These are phyloP conservation scores for Achlya hypogyna DNA, from an alignment of 352 stramenopile genomes.

Conservation along the genomic window DNA sequence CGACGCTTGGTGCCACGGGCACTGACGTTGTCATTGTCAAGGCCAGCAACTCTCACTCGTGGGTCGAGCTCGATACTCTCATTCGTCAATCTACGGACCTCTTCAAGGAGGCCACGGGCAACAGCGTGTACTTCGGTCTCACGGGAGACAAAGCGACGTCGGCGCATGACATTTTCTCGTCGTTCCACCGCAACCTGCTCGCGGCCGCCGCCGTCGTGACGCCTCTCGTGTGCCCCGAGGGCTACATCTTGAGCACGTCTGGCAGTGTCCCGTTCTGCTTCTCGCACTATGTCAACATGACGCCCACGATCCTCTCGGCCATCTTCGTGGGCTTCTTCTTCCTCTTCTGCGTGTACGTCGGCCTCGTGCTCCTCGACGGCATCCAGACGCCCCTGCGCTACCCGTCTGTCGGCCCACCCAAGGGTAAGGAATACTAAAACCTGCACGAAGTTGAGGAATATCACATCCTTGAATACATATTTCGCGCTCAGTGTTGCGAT, in stretches of 20 bases:
- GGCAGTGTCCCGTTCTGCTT: slow-evolving; percentile 72
- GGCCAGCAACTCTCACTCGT: slow-evolving; percentile 27
- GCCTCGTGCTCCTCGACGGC: slow-evolving; percentile 50
- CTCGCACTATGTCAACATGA: slow-evolving; percentile 78
- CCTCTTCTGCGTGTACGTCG: slow-evolving; percentile 66
- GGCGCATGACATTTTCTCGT: slow-evolving; percentile 27
- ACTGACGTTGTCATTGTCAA: slow-evolving; percentile 58
- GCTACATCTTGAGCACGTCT: slow-evolving; percentile 47
- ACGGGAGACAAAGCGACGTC: slow-evolving; percentile 39
- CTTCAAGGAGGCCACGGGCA: slow-evolving; percentile 29
- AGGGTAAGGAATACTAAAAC: slow-evolving; percentile 77
- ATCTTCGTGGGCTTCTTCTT: slow-evolving; percentile 75
- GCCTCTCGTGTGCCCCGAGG: slow-evolving; percentile 45
- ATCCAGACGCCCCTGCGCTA: slow-evolving; percentile 73
- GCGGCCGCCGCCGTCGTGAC: slow-evolving; percentile 18
- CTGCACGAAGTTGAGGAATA: background rate
- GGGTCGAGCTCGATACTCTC: slow-evolving; percentile 32
- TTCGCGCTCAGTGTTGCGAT: slow-evolving; percentile 22
- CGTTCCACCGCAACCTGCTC: slow-evolving; percentile 23
- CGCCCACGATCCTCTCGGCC: slow-evolving; percentile 59
- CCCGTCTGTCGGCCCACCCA: slow-evolving; percentile 56
- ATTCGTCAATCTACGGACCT: slow-evolving; percentile 34
- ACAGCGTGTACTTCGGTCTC: slow-evolving; percentile 49
- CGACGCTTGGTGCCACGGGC: slow-evolving; percentile 35
- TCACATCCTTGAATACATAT: slow-evolving; percentile 21